These are phyloP conservation scores for Massospora cicadina DNA, from an alignment of 371 early-diverging fungal species.

Conservation along the genomic window DNA sequence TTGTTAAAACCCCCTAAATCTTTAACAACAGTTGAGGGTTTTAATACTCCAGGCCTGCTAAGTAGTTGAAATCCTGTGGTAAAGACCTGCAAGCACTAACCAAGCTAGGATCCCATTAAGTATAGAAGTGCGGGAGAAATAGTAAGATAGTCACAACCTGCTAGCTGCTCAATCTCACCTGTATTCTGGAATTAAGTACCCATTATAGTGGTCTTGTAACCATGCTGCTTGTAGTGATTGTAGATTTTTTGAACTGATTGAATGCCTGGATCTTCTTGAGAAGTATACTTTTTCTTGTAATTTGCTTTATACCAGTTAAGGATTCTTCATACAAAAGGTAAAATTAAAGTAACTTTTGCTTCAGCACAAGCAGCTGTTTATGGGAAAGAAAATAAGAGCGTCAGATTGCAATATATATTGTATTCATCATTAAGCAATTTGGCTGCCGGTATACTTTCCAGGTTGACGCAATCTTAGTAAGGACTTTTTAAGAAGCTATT, in stretches of 20 bases:
- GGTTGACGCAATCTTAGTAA: slow-evolving; percentile 97
- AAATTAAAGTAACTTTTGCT: slow-evolving; percentile 89
- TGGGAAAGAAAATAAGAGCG: slow-evolving; percentile 84
- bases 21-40: too few species aligned
- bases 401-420: slow-evolving; percentile 95
- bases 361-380: slow-evolving; percentile 97
- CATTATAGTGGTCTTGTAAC: slow-evolving; percentile 97
- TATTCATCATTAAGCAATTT: slow-evolving; percentile 70
- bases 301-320: slow-evolving; percentile 93
- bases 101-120: too few species aligned
- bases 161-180: slow-evolving; percentile 88
- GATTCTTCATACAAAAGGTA: slow-evolving; percentile 97
- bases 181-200: slow-evolving; percentile 96
- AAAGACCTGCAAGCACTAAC: too few species aligned
- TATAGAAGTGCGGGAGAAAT: slow-evolving; percentile 84
- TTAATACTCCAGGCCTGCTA: too few species aligned
- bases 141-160: slow-evolving; percentile 93
- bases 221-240: slow-evolving; percentile 95
- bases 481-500: slow-evolving; percentile 67
- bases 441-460: slow-evolving; percentile 98
- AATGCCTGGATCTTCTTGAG: slow-evolving; percentile 82
- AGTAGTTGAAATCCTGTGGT: too few species aligned
- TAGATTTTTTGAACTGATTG: slow-evolving; percentile 80
- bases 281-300: slow-evolving; percentile 59
- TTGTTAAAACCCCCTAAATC: too few species aligned